Base-by-base conservation (phyloP, 306 rosid genomes). In the Quercus aquifolioides region DNA sequence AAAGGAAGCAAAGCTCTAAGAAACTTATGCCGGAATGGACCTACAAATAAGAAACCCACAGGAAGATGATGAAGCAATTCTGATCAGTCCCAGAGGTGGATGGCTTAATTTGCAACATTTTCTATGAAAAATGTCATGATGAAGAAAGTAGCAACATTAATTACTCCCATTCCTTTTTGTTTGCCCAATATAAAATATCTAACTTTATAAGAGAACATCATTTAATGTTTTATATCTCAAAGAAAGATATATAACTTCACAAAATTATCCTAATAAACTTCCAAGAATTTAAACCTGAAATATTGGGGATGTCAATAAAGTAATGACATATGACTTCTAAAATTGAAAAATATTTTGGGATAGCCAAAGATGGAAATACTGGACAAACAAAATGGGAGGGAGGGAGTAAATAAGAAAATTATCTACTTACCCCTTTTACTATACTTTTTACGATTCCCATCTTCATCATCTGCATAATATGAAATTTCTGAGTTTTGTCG, bases 391-490 rank as follows among this genome's bases (percentile, higher is more conserved):
- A 49, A 49, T 12, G 17, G 54, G 54, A 49, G 4, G 4, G 17
- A 3, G 15, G 54, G 15, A 49, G 17, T 19, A 12, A 7, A 64
- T 54, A 20, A 51, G 6, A 46, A 55, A 3, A 26, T 77, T 20
- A 78, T 55, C 49, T 26, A 84, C 88, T 78, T 87, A 96, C 99
- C 99, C 88, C 99, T 90, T 81, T 82, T 87, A 69, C 87, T 73
- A 73, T 96, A 96, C 86, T 96, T 96, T 78, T 90, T 96, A 59
- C 75, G 84, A 68, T 93, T 93, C 28, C 82, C 90, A 76, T 96
- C 99, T 89, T 96, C 99, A 82, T 96, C 99, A 55, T 93, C 99
- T 68, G 97, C 99, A 81, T 90, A 90, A 85, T 96, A 96, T 58
- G 96, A 91, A 25, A 87, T 88, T 88, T 93, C 98, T 74, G 98